Base-by-base conservation (phyloP, 2,329 filamentous ascomycete genomes). In the Tolypocladium endophyticum region DNA sequence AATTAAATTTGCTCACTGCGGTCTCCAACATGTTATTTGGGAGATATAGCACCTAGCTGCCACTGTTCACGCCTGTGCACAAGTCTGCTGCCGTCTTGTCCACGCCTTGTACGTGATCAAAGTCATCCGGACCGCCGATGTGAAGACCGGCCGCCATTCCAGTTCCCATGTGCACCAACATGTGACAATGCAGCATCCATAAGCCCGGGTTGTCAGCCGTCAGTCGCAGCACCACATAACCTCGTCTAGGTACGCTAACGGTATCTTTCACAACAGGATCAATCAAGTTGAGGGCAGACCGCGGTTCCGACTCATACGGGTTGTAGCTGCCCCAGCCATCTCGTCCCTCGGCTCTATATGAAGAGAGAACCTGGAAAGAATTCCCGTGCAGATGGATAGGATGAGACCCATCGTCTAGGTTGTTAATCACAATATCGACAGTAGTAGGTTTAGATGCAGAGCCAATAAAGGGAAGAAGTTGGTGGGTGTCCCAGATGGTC, bases 361-460 rank as follows among this genome's bases (percentile, higher is more conserved):
- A 65, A 1, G 65, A 63, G 30, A 72, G 56, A 9, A 80, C 72
- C 61, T 81, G 78, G 68, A 84, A 82, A 56, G 74, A 73, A 66
- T 83, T 76, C 0, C 81, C 81, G 68, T 86, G 85, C 0, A 87
- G 70, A 69, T 87, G 83, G 30, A 72, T 65, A 0, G 69, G 70
- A 30, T 72, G 70, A 18, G 65, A 62, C 1, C 70, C 69, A 54
- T 72, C 70, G 41, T 73, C 71, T 9, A 71, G 63, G 39, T 71
- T 73, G 62, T 71, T 72, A 23, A 72, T 67, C 38, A 71, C 61
- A 16, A 72, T 61, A 56, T 69, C 69, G 9, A 71, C 63, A 5
- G 62, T 55, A 2, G 28, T 58, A 9, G 64, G 62, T 1, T 57
- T 56, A 3, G 61, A 55, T 1, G 62, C 58, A 16, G 58, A 61